Percentiles rank a stretch among this genome's conserved stretches.
Conservation (phyloP, 1,284 basidiomycete genomes). For the Ustilago loliicola region DNA sequence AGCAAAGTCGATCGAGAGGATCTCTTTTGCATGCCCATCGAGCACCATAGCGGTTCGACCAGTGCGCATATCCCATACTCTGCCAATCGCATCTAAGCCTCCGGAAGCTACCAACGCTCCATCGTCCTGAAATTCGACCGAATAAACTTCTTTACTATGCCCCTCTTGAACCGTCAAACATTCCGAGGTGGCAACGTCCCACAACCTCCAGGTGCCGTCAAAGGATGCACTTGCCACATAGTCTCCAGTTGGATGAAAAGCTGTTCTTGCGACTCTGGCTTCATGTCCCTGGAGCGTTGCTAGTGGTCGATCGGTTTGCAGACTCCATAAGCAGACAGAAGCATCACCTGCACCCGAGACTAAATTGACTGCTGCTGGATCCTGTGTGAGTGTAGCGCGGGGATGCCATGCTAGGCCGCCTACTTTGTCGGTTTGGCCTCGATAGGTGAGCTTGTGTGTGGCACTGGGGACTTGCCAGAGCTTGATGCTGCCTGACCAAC, state of each 20-base stretch:
- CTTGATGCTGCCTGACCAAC: slow-evolving; percentile 95
- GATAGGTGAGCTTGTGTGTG: slow-evolving; percentile 33
- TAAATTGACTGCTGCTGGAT: slow-evolving; percentile 81
- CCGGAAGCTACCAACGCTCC: slow-evolving; percentile 92
- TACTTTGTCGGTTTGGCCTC: slow-evolving; percentile 89
- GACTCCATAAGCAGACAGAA: slow-evolving; percentile 87
- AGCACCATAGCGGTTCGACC: slow-evolving; percentile 97
- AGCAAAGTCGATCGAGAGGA: slow-evolving; percentile 90
- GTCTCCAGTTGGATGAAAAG: slow-evolving; percentile 93
- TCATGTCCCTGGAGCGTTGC: slow-evolving; percentile 88
- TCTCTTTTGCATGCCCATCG: slow-evolving; percentile 94
- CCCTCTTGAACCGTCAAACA: slow-evolving; percentile 94
- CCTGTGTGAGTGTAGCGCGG: slow-evolving; percentile 84
- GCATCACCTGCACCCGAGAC: slow-evolving; percentile 91
- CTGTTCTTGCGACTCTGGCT: slow-evolving; percentile 90
- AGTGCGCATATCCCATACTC: slow-evolving; percentile 96
- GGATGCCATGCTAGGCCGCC: slow-evolving; percentile 99
- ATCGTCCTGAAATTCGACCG: slow-evolving; percentile 94
- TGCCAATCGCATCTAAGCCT: slow-evolving; percentile 94
- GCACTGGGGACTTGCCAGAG: slow-evolving; percentile 90
- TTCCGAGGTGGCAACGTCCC: slow-evolving; percentile 86
- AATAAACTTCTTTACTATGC: slow-evolving; percentile 95
- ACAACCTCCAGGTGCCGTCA: slow-evolving; percentile 98
- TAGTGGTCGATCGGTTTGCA: slow-evolving; percentile 80
- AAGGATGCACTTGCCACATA: slow-evolving; percentile 95